Evolutionary conservation across 2,329 filamentous ascomycete genomes (phyloP).

Genomic region (Fusarium secorum): DNA sequence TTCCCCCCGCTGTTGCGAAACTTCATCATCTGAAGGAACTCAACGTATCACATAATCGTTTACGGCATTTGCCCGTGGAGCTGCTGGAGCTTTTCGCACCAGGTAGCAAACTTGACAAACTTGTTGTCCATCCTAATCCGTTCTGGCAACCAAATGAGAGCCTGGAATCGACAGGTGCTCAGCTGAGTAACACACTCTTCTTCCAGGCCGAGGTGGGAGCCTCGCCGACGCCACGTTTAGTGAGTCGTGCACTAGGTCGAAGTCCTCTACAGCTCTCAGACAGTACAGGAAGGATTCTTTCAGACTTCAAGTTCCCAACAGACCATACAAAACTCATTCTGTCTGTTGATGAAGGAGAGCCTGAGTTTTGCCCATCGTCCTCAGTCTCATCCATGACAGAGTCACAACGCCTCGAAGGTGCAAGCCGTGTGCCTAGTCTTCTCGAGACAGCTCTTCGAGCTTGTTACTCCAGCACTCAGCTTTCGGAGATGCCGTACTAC

Average conservation of each 20-base stretch:
- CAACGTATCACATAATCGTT: slow-evolving; percentile 70
- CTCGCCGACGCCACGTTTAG: slow-evolving; percentile 26
- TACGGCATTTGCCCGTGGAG: slow-evolving; percentile 69
- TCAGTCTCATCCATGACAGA: slow-evolving; percentile 10
- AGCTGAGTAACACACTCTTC: slow-evolving; percentile 15
- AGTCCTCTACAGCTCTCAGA: slow-evolving; percentile 46
- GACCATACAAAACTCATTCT: slow-evolving; percentile 30
- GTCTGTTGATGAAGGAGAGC: slow-evolving; percentile 34
- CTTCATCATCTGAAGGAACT: slow-evolving; percentile 67
- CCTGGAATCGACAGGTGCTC: slow-evolving; percentile 6
- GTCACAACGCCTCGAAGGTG: slow-evolving; percentile 23
- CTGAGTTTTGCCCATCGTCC: slow-evolving; percentile 8
- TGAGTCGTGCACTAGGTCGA: slow-evolving; percentile 42
- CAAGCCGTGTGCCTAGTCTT: slow-evolving; percentile 56
- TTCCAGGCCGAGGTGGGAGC: slow-evolving; percentile 4
- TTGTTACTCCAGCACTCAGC: slow-evolving; percentile 54
- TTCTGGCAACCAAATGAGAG: slow-evolving; percentile 56
- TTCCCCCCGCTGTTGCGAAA: slow-evolving; percentile 67
- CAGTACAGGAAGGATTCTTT: slow-evolving; percentile 42
- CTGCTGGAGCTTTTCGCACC: slow-evolving; percentile 63
- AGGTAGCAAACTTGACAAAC: slow-evolving; percentile 55
- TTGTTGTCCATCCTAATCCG: slow-evolving; percentile 70
- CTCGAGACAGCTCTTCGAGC: slow-evolving; percentile 59
- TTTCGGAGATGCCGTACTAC: slow-evolving; percentile 52
- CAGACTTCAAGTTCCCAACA: slow-evolving; percentile 43